Evolutionary conservation across 179 eudicot species (phyloP).

Genomic region (Sideroxylon spinosum): DNA sequence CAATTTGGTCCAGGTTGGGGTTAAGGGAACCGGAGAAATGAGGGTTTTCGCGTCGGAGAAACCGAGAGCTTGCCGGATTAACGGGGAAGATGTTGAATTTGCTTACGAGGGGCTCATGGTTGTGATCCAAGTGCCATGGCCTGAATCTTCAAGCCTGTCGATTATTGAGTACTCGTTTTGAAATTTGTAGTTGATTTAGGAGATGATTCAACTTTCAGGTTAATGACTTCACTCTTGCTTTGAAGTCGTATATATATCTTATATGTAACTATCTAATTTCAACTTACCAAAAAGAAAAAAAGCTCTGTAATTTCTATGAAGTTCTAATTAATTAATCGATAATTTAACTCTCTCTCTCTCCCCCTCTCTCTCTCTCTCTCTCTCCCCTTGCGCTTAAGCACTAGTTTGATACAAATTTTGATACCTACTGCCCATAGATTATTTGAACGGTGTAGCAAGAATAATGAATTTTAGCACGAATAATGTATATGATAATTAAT

Average conservation of each 20-base stretch:
- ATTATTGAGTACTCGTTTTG: constrained; percentile 53
- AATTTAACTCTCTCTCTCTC: neutral
- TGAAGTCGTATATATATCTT: neutral
- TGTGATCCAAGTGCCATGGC: constrained; percentile 63
- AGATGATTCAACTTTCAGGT: neutral
- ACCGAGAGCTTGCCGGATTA: constrained; percentile 48
- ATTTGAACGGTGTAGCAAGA: too few species aligned
- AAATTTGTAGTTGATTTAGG: constrained; percentile 7
- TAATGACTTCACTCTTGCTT: neutral
- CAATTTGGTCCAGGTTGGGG: constrained; percentile 38
- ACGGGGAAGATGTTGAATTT: constrained; percentile 46
- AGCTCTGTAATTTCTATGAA: too few species aligned
- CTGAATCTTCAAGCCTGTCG: constrained; percentile 32
- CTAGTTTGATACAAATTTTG: too few species aligned
- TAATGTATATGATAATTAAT: too few species aligned
- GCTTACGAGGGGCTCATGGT: constrained; percentile 53
- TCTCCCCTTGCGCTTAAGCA: too few species aligned
- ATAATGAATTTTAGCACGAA: too few species aligned
- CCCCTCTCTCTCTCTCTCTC: neutral
- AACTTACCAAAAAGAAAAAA: too few species aligned
- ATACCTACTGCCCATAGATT: too few species aligned
- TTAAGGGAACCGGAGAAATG: constrained; percentile 79
- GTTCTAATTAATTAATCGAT: too few species aligned
- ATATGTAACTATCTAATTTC: neutral
- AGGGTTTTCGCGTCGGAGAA: constrained; percentile 52